phyloP scores from a whole-genome alignment of 208 protist species.

The Acanthamoeba culbertsoni region DNA sequence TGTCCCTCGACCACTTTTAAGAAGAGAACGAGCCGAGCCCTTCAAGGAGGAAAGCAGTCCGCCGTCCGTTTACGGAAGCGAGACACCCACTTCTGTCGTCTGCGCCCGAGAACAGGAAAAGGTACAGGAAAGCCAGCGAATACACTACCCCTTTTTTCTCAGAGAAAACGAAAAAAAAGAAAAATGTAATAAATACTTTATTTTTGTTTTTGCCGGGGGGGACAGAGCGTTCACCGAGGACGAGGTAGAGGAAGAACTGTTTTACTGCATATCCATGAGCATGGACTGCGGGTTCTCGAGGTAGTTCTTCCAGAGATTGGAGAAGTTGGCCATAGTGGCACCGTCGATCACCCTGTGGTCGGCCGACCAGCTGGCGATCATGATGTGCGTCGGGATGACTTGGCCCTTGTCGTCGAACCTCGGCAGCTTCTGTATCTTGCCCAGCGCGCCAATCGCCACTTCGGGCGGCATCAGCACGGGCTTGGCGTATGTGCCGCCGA shows the following conservation, averaged over 20 bases:
- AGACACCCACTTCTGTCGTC: too few species aligned
- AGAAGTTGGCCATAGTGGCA: slow-evolving; percentile 93
- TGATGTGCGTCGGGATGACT: slow-evolving; percentile 81
- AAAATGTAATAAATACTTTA: too few species aligned
- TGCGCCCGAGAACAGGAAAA: not conserved
- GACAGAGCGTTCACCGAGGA: too few species aligned
- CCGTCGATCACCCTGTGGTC: slow-evolving; percentile 97
- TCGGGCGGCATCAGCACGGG: slow-evolving; percentile 91
- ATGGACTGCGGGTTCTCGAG: slow-evolving; percentile 89
- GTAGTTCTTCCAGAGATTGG: slow-evolving; percentile 87
- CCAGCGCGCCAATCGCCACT: slow-evolving; percentile 92
- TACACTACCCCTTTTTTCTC: too few species aligned
- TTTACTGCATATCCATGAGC: slow-evolving; percentile 84
- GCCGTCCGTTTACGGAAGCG: not conserved
- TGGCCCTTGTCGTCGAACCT: slow-evolving; percentile 83
- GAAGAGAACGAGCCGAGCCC: not conserved
- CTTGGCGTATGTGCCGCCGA: slow-evolving; percentile 91
- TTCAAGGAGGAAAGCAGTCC: not conserved
- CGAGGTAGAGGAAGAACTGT: too few species aligned
- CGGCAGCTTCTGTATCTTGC: slow-evolving; percentile 87
- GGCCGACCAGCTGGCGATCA: slow-evolving; percentile 84
- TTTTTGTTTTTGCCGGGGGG: too few species aligned
- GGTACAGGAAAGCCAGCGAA: not conserved
- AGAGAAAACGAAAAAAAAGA: too few species aligned
- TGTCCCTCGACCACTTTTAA: not conserved